Percentiles rank a stretch among this genome's conserved stretches.
Conservation (phyloP, 2,329 filamentous ascomycete genomes). For the Coleophoma cylindrospora region DNA sequence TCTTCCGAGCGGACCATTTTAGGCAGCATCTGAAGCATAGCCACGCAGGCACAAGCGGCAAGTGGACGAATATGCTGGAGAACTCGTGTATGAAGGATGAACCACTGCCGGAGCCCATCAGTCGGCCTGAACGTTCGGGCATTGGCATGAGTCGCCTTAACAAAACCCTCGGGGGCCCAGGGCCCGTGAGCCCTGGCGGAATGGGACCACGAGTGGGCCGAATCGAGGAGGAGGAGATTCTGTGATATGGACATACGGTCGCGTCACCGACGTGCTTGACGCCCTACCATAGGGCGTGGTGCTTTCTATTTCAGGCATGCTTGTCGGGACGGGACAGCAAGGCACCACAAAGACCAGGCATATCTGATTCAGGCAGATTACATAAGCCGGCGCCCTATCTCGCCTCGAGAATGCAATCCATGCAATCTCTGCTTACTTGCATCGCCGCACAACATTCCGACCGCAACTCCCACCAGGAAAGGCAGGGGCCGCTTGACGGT, state of each 20-base stretch:
- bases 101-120: conserved; percentile 42
- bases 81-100: conserved; percentile 95
- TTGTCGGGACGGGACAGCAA: not conserved
- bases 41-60: conserved; percentile 90
- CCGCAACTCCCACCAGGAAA: not conserved
- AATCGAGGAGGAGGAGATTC: not conserved
- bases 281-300: not conserved
- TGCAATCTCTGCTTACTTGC: not conserved
- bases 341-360: not conserved
- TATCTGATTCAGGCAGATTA: not conserved
- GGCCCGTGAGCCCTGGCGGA: not conserved
- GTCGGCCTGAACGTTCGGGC: conserved; percentile 18
- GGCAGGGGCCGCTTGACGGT: not conserved
- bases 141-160: conserved; percentile 1
- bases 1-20: conserved; percentile 96
- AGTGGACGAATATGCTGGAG: conserved; percentile 98
- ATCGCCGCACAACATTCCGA: not conserved
- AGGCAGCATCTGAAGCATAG: conserved; percentile 97
- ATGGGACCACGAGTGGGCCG: not conserved
- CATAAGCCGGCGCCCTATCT: not conserved
- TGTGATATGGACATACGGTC: not conserved
- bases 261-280: not conserved
- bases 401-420: not conserved
- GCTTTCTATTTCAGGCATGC: not conserved
- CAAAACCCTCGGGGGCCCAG: not conserved